phyloP scores from a whole-genome alignment of 164 flowering plant genomes.

The Vitis riparia region DNA sequence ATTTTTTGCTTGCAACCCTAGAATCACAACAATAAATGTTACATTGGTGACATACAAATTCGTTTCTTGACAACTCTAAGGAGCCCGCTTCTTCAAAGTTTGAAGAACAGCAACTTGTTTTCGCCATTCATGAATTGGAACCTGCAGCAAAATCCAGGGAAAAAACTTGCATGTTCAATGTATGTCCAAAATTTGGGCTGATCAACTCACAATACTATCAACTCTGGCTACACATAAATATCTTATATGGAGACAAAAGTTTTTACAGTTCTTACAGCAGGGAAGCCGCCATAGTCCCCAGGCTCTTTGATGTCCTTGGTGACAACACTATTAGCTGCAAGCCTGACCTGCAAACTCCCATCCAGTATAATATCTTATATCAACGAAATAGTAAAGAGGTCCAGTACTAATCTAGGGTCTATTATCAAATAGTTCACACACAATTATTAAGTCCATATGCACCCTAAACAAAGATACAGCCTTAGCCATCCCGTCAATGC shows the following conservation, averaged over 20 bases:
- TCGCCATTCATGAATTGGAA: constrained; percentile 74
- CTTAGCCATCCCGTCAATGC: too few species aligned
- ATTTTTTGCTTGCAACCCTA: too few species aligned
- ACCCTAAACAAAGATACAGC: not conserved
- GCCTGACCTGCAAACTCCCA: constrained; percentile 62
- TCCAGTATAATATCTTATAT: not conserved
- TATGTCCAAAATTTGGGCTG: too few species aligned
- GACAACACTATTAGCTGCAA: constrained; percentile 85
- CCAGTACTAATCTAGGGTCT: not conserved
- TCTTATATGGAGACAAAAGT: not conserved
- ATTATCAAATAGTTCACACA: not conserved
- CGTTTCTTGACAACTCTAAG: not conserved
- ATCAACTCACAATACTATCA: too few species aligned
- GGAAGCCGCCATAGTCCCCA: constrained; percentile 96
- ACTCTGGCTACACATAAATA: not conserved
- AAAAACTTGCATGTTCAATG: not conserved
- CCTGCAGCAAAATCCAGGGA: constrained; percentile 32
- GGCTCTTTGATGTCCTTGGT: constrained; percentile 75
- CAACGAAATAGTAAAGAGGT: not conserved
- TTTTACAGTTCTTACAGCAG: constrained; percentile 60
- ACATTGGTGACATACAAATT: not conserved
- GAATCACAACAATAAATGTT: too few species aligned
- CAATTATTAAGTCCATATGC: not conserved
- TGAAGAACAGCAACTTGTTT: constrained; percentile 58
- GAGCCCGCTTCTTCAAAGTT: constrained; percentile 22